Evolutionary conservation across 495 filamentous ascomycete species (phyloP).

Genomic region (Haplographium delicatum): DNA sequence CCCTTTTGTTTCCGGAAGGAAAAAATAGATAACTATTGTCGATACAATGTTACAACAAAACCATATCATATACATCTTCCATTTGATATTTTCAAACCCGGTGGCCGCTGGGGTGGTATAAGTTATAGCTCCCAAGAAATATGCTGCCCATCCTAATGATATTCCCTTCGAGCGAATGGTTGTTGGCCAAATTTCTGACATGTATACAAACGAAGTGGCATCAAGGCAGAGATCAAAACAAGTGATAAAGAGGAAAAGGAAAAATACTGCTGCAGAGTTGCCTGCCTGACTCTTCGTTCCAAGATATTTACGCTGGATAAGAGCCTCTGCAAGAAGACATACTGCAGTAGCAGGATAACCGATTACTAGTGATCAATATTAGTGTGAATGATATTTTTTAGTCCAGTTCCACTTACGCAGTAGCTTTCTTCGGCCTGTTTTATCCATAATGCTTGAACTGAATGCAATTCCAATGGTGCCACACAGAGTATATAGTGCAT

Average conservation of each 20-base stretch:
- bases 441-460: too few relatives aligned
- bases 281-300: conserved; percentile 36
- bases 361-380: background rate
- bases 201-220: conserved; percentile 46
- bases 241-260: conserved; percentile 42
- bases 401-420: too few relatives aligned
- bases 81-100: conserved; percentile 37
- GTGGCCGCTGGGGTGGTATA: conserved; percentile 37
- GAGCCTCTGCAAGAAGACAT: conserved; percentile 42
- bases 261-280: conserved; percentile 39
- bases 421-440: too few relatives aligned
- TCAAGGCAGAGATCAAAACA: conserved; percentile 45
- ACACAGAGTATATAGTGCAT: too few relatives aligned
- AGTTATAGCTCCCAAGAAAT: conserved; percentile 21
- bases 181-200: conserved; percentile 48
- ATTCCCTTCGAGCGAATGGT: conserved; percentile 44
- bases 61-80: conserved; percentile 46
- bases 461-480: too few relatives aligned
- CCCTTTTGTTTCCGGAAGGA: too few relatives aligned
- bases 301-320: conserved; percentile 37
- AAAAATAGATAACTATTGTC: too few relatives aligned
- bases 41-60: too few relatives aligned
- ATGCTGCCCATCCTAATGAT: conserved; percentile 38
- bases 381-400: background rate
- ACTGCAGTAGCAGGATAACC: conserved; percentile 3